Evolutionary conservation across 208 protist genomes (phyloP), one percentile per base, ranked within the genome.

Genomic region (Leptomonas pyrrhocoris): DNA sequence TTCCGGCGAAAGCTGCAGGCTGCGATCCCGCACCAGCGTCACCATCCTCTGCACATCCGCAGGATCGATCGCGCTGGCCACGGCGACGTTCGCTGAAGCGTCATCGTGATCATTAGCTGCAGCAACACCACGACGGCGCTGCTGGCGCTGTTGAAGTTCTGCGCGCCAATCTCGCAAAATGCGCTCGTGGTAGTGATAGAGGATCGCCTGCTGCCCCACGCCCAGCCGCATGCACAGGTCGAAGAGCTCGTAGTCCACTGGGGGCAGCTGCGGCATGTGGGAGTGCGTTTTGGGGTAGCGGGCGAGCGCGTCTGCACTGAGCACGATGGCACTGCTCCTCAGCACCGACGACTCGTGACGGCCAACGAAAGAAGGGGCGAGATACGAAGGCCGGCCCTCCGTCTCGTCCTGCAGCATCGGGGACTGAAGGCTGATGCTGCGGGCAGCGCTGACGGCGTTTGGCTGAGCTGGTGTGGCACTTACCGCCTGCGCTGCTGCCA

Each of bases 191-290:
- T 89, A 93, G 68, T 89, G 74, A 46, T 89, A 90, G 34, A 94
- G 71, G 8, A 80, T 81, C 11, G 73, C 55, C 11, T 73, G 42
- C 42, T 64, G 66, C 18, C 81, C 82, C 8, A 96, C 57, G 18
- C 86, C 84, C 11, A 94, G 80, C 13, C 84, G 84, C 40, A 91
- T 63, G 56, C 78, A 88, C 34, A 91, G 69, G 34, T 93, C 84
- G 50, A 89, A 88, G 19, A 96, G 74, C 58, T 94, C 86, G 68
- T 96, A 96, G 74, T 96, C 88, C 43, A 96, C 71, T 2, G 90
- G 90, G 16, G 83, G 86, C 36, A 86, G 40, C 34, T 63, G 51
- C 19, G 88, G 83, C 84, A 85, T 81, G 68, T 79, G 68, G 1
- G 84, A 73, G 61, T 74, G 75, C 16, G 83, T 90, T 15, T 76